Percentiles rank a stretch among this genome's conserved stretches.
phyloP scores from a whole-genome alignment of 352 stramenopile genomes.

The Phytophthora pluvialis region DNA sequence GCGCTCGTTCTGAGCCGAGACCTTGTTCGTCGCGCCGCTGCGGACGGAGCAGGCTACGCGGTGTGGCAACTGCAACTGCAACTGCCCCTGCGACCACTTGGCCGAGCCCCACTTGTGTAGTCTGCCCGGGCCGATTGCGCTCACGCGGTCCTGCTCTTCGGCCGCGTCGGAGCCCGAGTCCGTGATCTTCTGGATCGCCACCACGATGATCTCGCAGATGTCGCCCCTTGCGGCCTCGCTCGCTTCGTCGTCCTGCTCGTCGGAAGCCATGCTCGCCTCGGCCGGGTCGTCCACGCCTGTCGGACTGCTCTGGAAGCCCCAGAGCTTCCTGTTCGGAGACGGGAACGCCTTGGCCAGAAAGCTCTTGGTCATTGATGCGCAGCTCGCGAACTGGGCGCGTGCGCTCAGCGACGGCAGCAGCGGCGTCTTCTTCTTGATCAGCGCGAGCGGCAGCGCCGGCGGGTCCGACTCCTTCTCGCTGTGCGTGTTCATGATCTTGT shows the following conservation, averaged over 20 bases:
- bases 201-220: slow-evolving; percentile 48
- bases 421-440: slow-evolving; percentile 40
- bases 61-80: slow-evolving; percentile 29
- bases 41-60: slow-evolving; percentile 37
- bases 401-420: slow-evolving; percentile 35
- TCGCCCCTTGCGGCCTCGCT: slow-evolving; percentile 23
- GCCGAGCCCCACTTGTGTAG: slow-evolving; percentile 26
- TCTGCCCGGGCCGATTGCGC: slow-evolving; percentile 7
- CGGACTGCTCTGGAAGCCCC: slow-evolving; percentile 37
- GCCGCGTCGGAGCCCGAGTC: slow-evolving; percentile 2
- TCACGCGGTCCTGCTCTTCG: slow-evolving; percentile 12
- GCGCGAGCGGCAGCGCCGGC: slow-evolving; percentile 27
- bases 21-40: slow-evolving; percentile 38
- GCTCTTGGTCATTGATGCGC: slow-evolving; percentile 41
- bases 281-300: slow-evolving; percentile 35
- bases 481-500: not conserved
- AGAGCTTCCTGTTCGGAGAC: slow-evolving; percentile 32
- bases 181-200: slow-evolving; percentile 43
- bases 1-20: slow-evolving; percentile 30
- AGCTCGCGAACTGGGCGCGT: slow-evolving; percentile 31
- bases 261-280: slow-evolving; percentile 15
- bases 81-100: slow-evolving; percentile 26
- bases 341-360: slow-evolving; percentile 47
- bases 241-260: slow-evolving; percentile 16
- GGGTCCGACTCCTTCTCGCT: slow-evolving; percentile 11